Base-by-base conservation (phyloP, 192 early-diverging fungal genomes). In the Haplosporangium gracile region DNA sequence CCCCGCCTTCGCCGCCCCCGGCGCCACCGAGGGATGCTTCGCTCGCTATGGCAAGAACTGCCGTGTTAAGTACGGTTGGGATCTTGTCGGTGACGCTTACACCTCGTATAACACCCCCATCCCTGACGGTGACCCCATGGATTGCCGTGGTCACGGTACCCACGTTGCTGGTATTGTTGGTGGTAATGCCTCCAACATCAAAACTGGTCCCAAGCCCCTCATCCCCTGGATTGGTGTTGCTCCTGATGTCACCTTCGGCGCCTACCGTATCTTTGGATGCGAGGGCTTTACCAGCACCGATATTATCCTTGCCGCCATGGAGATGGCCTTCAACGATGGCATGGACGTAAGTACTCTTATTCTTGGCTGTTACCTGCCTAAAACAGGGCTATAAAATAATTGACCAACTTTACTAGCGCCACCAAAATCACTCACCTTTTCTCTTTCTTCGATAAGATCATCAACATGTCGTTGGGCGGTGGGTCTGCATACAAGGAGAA, bases 261-360 rank as follows among this genome's bases (percentile, higher is more conserved):
- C 92, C 9, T 99, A 96, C 91, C 90, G 97, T 81, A 90, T 97
- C 65, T 95, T 96, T 83, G 95, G 95, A 36, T 98, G 97, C 86
- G 88, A 90, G 74, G 93, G 93, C 72, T 82, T 81, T 39, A 88
- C 91, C 3, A 82, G 88, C 32, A 90, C 92, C 39, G 96, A 97
- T 75, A 79, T 97, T 29, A 92, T 98, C 55, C 90, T 96, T 49
- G 89, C 93, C 43, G 97, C 94, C 29, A 89, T 99, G 91, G 91
- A 93, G 79, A 79, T 80, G 24, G 97, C 97, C 7, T 90, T 91
- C 70, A 79, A 85, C 20, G 95, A 96, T 72, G 89, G 93, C 32
- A 91, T 95, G 86, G 92, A 98, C 81, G 87, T 81, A 75, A 82
- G 78, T 81, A 34, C 26, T 39, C n/a, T n/a, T n/a, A n/a, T n/a